These are phyloP conservation scores for Tuber magnatum DNA, from an alignment of 495 filamentous ascomycete genomes.

Conservation along the genomic window DNA sequence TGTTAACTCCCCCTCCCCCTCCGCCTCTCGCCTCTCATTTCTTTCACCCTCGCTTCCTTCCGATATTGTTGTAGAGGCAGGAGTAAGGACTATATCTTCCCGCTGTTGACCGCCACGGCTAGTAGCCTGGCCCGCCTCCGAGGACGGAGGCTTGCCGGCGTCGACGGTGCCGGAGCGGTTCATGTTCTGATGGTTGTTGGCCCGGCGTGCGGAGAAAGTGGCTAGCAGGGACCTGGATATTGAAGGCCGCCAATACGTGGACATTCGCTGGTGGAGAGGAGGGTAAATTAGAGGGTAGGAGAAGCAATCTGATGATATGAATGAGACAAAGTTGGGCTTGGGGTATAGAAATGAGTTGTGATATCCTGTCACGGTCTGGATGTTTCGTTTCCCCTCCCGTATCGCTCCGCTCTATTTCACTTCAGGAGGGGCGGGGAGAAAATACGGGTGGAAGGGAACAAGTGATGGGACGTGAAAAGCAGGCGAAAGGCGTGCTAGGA, in stretches of 20 bases:
- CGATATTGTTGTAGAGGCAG: conserved; percentile 30
- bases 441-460: neutral
- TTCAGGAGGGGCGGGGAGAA: neutral
- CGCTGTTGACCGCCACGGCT: conserved; percentile 2
- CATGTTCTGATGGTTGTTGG: neutral
- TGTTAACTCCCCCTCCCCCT: neutral
- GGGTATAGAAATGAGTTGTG: conserved; percentile 4
- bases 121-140: conserved; percentile 19
- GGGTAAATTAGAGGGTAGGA: neutral
- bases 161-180: conserved; percentile 18
- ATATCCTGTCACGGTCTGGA: neutral
- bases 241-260: conserved; percentile 27
- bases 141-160: conserved; percentile 20
- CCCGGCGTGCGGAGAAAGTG: neutral
- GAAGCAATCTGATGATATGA: neutral
- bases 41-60: conserved; percentile 21
- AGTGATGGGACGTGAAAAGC: neutral
- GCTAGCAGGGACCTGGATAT: conserved; percentile 13
- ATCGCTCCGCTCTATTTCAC: neutral
- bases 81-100: conserved; percentile 27
- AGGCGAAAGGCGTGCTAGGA: neutral
- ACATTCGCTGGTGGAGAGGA: conserved; percentile 23
- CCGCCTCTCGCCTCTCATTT: neutral
- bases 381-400: neutral
- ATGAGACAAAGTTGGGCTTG: neutral